Percentiles rank a stretch among this genome's conserved stretches.
Evolutionary conservation across 495 filamentous ascomycete genomes (phyloP).

Genomic region (Pseudoneurospora amorphoporcata): DNA sequence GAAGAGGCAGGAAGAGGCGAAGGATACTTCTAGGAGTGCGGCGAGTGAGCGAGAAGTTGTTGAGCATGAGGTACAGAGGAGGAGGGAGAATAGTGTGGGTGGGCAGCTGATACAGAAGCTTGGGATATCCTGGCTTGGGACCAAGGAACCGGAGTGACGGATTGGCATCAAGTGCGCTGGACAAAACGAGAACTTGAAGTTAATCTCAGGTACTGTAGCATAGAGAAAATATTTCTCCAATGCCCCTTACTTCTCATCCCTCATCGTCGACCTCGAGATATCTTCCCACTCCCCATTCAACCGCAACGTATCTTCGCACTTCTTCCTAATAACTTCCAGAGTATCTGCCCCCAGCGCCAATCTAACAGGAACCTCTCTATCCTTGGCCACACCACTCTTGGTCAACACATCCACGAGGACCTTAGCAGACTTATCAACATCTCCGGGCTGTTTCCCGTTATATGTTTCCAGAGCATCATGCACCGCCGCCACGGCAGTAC

Average conservation of each 20-base stretch:
- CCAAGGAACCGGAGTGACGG: neutral
- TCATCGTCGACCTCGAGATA: conserved; percentile 11
- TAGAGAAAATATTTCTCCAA: neutral
- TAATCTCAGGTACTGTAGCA: neutral
- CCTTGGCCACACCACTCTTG: conserved; percentile 25
- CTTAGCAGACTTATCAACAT: conserved; percentile 33
- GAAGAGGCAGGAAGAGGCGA: conserved; percentile 28
- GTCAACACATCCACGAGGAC: conserved; percentile 38
- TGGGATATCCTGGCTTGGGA: conserved; percentile 10
- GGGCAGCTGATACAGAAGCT: conserved; percentile 27
- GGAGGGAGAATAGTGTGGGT: conserved; percentile 22
- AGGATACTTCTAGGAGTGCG: conserved; percentile 42
- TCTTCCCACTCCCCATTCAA: conserved; percentile 28
- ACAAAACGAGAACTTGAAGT: neutral
- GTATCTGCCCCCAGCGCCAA: conserved; percentile 25
- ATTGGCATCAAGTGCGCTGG: neutral
- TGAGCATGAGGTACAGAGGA: conserved; percentile 23
- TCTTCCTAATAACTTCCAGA: conserved; percentile 18
- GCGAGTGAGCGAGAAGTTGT: conserved; percentile 34
- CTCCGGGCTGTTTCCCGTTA: conserved; percentile 31
- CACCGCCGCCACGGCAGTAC: conserved; percentile 10
- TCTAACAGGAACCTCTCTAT: conserved; percentile 22
- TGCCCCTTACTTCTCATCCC: neutral
- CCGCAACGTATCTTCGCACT: conserved; percentile 22
- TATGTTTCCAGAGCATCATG: conserved; percentile 13